Evolutionary conservation across 345 rosid species (phyloP).

Genomic region (Sonneratia alba): DNA sequence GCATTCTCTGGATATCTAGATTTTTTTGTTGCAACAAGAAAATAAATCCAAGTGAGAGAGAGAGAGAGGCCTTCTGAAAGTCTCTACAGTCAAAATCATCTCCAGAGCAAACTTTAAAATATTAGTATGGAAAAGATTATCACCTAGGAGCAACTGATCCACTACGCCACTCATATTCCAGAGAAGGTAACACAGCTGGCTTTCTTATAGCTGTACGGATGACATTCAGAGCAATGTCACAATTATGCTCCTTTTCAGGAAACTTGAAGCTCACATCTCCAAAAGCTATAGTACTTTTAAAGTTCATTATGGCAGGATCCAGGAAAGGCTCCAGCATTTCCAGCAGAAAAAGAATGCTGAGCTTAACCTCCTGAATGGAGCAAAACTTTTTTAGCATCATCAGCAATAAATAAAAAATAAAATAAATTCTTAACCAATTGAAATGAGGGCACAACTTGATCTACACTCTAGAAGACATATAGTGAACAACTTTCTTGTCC

Average conservation of each 20-base stretch:
- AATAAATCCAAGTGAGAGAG: background rate
- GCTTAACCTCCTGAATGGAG: conserved; percentile 60
- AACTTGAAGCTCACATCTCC: conserved; percentile 43
- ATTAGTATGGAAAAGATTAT: conserved; percentile 9
- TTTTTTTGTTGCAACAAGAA: background rate
- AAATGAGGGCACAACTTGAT: conserved; percentile 9
- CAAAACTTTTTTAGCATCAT: conserved; percentile 4
- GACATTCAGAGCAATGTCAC: conserved; percentile 49
- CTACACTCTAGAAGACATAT: background rate
- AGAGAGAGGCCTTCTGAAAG: background rate
- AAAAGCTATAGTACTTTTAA: conserved; percentile 46
- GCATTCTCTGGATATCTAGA: background rate
- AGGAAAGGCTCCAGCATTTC: conserved; percentile 84
- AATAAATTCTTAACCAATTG: conserved; percentile 35
- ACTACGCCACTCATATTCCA: conserved; percentile 76
- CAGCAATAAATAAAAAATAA: background rate
- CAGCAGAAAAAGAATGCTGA: conserved; percentile 65
- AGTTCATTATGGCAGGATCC: conserved; percentile 49
- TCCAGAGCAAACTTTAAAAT: background rate
- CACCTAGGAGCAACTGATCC: conserved; percentile 84
- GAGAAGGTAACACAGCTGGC: conserved; percentile 66
- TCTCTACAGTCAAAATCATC: background rate
- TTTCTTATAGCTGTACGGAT: conserved; percentile 60
- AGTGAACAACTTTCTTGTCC: background rate
- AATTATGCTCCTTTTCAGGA: conserved; percentile 46